Conservation (phyloP, 441 rosid genomes). For the Bocquillonia castaneifolia region DNA sequence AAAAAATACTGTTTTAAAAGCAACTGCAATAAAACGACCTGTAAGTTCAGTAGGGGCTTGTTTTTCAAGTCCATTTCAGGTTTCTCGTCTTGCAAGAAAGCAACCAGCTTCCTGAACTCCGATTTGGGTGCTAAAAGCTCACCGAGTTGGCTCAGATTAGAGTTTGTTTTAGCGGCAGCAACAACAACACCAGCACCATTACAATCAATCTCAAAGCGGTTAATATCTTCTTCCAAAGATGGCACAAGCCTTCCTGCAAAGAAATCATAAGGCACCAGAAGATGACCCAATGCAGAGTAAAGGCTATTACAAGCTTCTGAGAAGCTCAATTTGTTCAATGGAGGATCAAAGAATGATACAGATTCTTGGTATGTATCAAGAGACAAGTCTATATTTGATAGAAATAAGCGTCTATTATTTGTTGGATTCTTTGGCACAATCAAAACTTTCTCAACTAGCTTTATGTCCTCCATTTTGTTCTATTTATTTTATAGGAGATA, state of each 20-base stretch:
- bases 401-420: constrained; percentile 12
- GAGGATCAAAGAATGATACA: constrained; percentile 24
- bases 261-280: constrained; percentile 27
- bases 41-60: constrained; percentile 17
- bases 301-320: constrained; percentile 13
- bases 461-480: constrained; percentile 16
- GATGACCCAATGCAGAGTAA: constrained; percentile 5
- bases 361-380: constrained; percentile 24
- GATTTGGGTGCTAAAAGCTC: constrained; percentile 23
- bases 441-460: constrained; percentile 20
- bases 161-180: constrained; percentile 20
- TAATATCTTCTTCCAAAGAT: background rate
- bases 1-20: background rate
- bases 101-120: constrained; percentile 10
- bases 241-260: constrained; percentile 23
- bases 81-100: constrained; percentile 20
- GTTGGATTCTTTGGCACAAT: constrained; percentile 18
- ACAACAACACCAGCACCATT: constrained; percentile 24
- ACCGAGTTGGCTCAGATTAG: constrained; percentile 16
- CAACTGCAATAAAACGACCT: constrained; percentile 9
- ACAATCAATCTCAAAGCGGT: constrained; percentile 24
- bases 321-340: constrained; percentile 12
- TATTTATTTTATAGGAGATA: background rate
- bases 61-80: constrained; percentile 12
- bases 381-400: constrained; percentile 22